Base-by-base conservation (phyloP, 2,329 filamentous ascomycete species). In the Aspergillus chevalieri region DNA sequence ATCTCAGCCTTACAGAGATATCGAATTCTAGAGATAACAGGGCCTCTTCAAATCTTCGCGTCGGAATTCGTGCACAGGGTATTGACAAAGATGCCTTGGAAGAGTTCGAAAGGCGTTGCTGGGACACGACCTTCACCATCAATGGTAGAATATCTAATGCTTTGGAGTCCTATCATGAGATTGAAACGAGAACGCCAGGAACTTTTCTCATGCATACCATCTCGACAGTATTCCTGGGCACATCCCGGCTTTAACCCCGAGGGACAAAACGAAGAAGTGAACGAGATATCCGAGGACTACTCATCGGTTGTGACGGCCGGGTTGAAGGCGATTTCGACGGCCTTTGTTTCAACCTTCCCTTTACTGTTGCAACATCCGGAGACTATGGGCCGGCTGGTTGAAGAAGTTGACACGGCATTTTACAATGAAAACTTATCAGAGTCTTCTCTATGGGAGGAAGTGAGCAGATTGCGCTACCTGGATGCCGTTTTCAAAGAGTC, bases 371-470 rank as follows among this genome's bases (percentile, higher is more conserved):
- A 57, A 14, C 57, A 69, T 17, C 66, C 63, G 1, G 10, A 51
- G 0, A 52, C 53, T 3, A 58, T 75, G 48, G 30, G 56, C 7
- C 67, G 64, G 38, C 57, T 78, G 2, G 58, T 61, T 2, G 15
- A 55, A 0, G 75, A 79, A 50, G 61, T 78, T 19, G 66, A 71
- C 26, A 51, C 46, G 2, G 65, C 66, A 8, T 52, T 55, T 6
- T 49, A 15, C 15, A 48, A 49, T 17, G 62, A 56, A 17, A 57
- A 51, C 7, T 45, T 65, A 22, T 54, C 51, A 26, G 17, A 60
- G 36, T 52, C 57, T 10, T 34, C 67, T 3, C 57, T 50, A 4
- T 61, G 59, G 45, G 44, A 48, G 6, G 60, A 69, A 52, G 24
- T 62, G 44, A 47, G 44, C 1, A 58, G 62, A 38, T 56, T 74